A percentile compares a stretch with the other conserved stretches of the same genome.
Conservation (phyloP, 2,329 filamentous ascomycete species). For the Nothopassalora personata region DNA sequence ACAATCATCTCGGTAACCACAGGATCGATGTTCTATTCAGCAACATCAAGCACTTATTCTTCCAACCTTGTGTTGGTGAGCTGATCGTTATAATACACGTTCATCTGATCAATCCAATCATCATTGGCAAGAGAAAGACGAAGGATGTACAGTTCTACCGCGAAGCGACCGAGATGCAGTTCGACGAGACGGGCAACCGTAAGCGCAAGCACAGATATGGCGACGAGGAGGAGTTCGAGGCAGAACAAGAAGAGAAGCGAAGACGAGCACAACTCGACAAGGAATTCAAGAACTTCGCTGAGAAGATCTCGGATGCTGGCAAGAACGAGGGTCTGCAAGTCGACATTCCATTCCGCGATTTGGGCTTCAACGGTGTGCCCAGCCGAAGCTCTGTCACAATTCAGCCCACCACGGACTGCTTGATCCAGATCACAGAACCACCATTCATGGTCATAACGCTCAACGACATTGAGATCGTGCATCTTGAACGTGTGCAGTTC, state of each 20-base stretch:
- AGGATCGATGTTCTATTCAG: conserved; percentile 92
- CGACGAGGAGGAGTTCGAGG: conserved; percentile 97
- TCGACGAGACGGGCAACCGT: conserved; percentile 96
- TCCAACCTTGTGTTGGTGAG: conserved; percentile 94
- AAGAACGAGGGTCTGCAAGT: conserved; percentile 87
- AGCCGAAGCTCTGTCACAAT: conserved; percentile 93
- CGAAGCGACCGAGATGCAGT: conserved; percentile 96
- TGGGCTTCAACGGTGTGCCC: conserved; percentile 94
- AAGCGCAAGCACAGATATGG: conserved; percentile 97
- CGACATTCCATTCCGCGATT: conserved; percentile 92
- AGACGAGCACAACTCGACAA: conserved; percentile 88
- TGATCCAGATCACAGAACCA: conserved; percentile 94
- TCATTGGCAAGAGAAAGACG: conserved; percentile 98
- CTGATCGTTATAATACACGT: conserved; percentile 97
- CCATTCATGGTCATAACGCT: conserved; percentile 95
- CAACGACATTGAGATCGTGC: conserved; percentile 91
- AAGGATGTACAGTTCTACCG: conserved; percentile 98
- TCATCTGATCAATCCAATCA: conserved; percentile 94
- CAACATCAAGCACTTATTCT: conserved; percentile 98
- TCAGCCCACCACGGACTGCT: conserved; percentile 91
- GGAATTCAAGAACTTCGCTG: conserved; percentile 90
- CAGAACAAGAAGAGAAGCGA: conserved; percentile 92
- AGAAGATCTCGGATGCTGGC: conserved; percentile 94
- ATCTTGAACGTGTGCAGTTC: conserved; percentile 91
- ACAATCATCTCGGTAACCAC: conserved; percentile 74